Evolutionary conservation across 2,329 filamentous ascomycete genomes (phyloP).

Genomic region (Trichoderma lentiforme): DNA sequence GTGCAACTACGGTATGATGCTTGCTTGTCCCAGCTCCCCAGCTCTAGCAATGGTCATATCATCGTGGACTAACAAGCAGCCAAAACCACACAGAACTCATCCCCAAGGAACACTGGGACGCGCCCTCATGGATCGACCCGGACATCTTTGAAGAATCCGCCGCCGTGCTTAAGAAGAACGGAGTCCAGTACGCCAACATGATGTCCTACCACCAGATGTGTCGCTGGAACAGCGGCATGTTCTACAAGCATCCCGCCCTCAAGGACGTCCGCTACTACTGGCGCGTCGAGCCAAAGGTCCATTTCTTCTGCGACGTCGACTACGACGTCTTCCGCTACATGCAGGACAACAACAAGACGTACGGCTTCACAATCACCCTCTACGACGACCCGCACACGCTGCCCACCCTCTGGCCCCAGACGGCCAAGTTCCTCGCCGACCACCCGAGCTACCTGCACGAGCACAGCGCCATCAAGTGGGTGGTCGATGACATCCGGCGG

Average conservation of each 20-base stretch:
- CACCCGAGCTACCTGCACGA: constrained; percentile 77
- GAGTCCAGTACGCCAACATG: constrained; percentile 86
- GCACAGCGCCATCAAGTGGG: constrained; percentile 84
- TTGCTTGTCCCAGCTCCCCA: not conserved
- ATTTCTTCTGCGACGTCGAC: constrained; percentile 98
- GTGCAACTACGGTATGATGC: constrained; percentile 62
- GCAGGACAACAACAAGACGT: constrained; percentile 97
- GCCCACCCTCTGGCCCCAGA: constrained; percentile 91
- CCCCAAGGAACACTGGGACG: constrained; percentile 91
- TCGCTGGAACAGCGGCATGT: constrained; percentile 96
- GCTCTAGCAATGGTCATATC: not conserved
- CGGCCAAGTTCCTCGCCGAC: constrained; percentile 80
- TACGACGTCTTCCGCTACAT: constrained; percentile 99
- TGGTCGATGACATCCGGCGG: constrained; percentile 72
- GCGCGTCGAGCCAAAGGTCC: constrained; percentile 97
- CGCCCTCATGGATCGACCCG: constrained; percentile 87
- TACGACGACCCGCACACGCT: constrained; percentile 90
- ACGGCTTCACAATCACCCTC: constrained; percentile 96
- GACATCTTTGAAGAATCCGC: constrained; percentile 84
- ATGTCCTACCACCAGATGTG: constrained; percentile 98
- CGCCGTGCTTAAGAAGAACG: constrained; percentile 74
- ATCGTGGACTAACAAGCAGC: constrained; percentile 18
- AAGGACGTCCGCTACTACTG: constrained; percentile 86
- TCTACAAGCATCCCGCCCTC: constrained; percentile 93
- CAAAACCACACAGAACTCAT: constrained; percentile 62